phyloP scores from a whole-genome alignment of 257 asterid genomes.

The Eucommia ulmoides region DNA sequence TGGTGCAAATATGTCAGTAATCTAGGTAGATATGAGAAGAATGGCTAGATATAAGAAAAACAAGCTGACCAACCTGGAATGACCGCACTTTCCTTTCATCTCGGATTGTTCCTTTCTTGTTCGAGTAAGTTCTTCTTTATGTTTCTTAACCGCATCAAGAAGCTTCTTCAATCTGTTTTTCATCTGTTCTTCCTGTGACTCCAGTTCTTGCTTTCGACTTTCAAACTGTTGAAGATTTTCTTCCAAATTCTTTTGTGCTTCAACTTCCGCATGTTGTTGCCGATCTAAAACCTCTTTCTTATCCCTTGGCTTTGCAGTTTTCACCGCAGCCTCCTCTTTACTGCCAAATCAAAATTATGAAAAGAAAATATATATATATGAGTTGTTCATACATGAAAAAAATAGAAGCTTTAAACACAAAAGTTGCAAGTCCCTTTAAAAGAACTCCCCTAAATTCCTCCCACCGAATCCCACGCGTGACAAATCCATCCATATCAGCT shows the following conservation, averaged over 20 bases:
- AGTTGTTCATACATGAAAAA: no score
- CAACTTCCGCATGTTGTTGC: constrained; percentile 88
- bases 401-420: no score
- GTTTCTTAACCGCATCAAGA: constrained; percentile 63
- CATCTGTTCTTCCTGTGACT: constrained; percentile 85
- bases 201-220: constrained; percentile 77
- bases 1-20: no score
- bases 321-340: constrained; percentile 95
- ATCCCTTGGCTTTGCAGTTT: constrained; percentile 84
- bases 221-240: constrained; percentile 89
- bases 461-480: no score
- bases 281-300: constrained; percentile 94
- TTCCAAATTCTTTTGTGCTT: constrained; percentile 77
- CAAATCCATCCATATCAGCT: no score
- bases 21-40: no score
- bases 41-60: no score
- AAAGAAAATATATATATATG: no score
- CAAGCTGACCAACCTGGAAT: constrained; percentile 69
- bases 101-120: constrained; percentile 72
- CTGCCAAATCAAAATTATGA: constrained; percentile 44
- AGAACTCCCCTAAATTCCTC: no score
- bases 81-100: constrained; percentile 63
- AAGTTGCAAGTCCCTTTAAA: no score
- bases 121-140: constrained; percentile 60
- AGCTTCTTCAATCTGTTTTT: constrained; percentile 60